phyloP scores from a whole-genome alignment of 306 rosid genomes.

The Phaseolus lunatus region DNA sequence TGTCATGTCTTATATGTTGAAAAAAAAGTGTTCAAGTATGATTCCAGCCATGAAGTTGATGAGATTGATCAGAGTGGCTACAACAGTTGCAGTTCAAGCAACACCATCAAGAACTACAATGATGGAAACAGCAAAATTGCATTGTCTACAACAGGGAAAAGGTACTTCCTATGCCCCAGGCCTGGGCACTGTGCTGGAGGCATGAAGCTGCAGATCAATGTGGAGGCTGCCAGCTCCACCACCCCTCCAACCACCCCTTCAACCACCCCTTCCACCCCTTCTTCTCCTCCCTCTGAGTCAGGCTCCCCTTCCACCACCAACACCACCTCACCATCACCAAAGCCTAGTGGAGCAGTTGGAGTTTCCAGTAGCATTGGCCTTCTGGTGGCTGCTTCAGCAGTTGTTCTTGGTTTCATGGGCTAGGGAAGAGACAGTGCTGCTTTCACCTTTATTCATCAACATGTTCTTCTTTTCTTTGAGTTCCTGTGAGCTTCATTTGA shows the following conservation, averaged over 20 bases:
- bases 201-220: slow-evolving; percentile 65
- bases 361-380: slow-evolving; percentile 39
- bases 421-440: slow-evolving; percentile 83
- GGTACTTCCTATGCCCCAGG: slow-evolving; percentile 66
- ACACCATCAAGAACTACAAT: neutral
- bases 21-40: slow-evolving; percentile 66
- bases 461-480: slow-evolving; percentile 31
- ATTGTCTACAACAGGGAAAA: slow-evolving; percentile 43
- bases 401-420: slow-evolving; percentile 53
- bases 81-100: slow-evolving; percentile 54
- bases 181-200: slow-evolving; percentile 59
- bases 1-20: neutral
- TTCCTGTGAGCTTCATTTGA: slow-evolving; percentile 43
- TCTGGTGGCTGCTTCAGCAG: slow-evolving; percentile 49
- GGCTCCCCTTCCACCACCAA: slow-evolving; percentile 41
- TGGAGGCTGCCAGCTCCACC: slow-evolving; percentile 49
- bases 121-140: slow-evolving; percentile 54
- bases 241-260: slow-evolving; percentile 48
- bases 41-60: slow-evolving; percentile 50
- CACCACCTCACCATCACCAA: slow-evolving; percentile 48
- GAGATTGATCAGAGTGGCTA: slow-evolving; percentile 49
- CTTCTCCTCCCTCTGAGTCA: slow-evolving; percentile 36
- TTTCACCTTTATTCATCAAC: neutral
- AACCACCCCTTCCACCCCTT: neutral
- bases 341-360: slow-evolving; percentile 39